These are phyloP conservation scores for Neocallimastix lanati DNA, from an alignment of 192 early-diverging fungal species.

Conservation along the genomic window DNA sequence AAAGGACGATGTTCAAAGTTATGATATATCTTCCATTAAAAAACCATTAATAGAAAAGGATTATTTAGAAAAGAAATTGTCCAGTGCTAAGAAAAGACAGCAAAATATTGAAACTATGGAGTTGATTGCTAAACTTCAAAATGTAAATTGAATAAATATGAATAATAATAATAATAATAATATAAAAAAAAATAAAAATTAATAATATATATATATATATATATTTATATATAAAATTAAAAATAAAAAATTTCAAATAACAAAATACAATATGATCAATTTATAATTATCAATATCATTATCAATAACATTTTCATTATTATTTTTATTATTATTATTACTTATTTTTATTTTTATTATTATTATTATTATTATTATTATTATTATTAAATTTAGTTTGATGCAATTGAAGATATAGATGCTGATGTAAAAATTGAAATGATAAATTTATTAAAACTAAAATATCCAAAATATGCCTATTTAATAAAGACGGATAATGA, in stretches of 20 bases:
- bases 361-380: too few relatives aligned
- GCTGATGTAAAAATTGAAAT: neutral
- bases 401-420: neutral
- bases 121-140: neutral
- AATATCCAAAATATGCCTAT: neutral
- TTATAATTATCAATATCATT: too few relatives aligned
- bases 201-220: too few relatives aligned
- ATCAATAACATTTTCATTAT: too few relatives aligned
- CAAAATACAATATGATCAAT: too few relatives aligned
- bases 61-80: neutral
- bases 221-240: too few relatives aligned
- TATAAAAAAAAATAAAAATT: too few relatives aligned
- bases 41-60: neutral
- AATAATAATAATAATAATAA: too few relatives aligned
- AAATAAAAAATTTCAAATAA: too few relatives aligned
- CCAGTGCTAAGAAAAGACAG: neutral
- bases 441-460: neutral
- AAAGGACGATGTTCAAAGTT: neutral
- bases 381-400: neutral
- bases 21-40: neutral
- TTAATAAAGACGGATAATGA: neutral
- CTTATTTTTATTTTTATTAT: too few relatives aligned
- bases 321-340: too few relatives aligned
- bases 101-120: neutral
- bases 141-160: neutral